Evolutionary conservation across 2,329 filamentous ascomycete genomes (phyloP).

Genomic region (Neopestalotiopsis clavispora): DNA sequence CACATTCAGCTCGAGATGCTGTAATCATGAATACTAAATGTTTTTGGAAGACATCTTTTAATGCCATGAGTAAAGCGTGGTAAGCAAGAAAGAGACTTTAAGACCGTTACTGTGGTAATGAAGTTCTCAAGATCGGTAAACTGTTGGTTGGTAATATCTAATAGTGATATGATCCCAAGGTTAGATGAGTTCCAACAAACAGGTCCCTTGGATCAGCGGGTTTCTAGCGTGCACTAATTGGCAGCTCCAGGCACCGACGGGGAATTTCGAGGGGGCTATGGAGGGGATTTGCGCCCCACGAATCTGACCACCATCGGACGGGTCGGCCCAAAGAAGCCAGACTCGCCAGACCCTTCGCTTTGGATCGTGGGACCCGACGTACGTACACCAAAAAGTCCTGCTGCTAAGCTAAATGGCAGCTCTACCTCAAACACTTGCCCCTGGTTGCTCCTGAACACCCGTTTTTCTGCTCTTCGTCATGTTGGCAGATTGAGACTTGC

Average conservation of each 20-base stretch:
- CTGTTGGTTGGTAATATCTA: background rate
- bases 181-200: background rate
- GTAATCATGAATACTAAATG: no score
- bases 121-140: no score
- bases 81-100: no score
- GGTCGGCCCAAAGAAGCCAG: conserved; percentile 2
- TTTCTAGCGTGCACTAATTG: background rate
- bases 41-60: no score
- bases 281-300: conserved; percentile 6
- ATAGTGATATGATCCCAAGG: background rate
- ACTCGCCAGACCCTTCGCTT: background rate
- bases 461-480: background rate
- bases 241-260: background rate
- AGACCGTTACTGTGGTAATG: no score
- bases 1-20: no score
- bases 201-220: background rate
- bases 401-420: background rate
- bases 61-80: no score
- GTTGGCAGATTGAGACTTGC: background rate
- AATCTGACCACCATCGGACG: conserved; percentile 15
- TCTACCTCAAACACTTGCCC: conserved; percentile 11
- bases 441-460: conserved; percentile 3
- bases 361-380: background rate
- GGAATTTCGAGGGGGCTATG: background rate
- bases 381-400: background rate